Conservation (phyloP, 1,284 basidiomycete species). For the Veloporphyrellus conicus region DNA sequence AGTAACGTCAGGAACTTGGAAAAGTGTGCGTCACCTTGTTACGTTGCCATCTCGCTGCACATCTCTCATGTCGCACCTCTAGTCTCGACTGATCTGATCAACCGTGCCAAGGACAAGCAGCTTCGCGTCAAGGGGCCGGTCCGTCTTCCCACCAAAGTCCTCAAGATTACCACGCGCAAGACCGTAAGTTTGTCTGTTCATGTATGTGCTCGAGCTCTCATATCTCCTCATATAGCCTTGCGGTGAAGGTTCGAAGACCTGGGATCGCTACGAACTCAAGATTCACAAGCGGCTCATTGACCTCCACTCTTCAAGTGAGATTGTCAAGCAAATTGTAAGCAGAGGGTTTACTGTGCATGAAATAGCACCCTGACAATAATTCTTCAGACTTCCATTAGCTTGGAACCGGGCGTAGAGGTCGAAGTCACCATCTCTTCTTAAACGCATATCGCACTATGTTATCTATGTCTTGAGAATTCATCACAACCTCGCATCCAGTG, state of each 20-base stretch:
- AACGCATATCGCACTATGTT: conserved; percentile 2
- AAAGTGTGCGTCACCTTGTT: conserved; percentile 67
- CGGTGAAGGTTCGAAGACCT: conserved; percentile 99
- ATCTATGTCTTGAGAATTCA: background rate
- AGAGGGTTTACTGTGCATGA: background rate
- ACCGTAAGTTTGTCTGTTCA: conserved; percentile 57
- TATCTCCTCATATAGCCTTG: conserved; percentile 63
- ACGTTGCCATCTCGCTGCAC: background rate
- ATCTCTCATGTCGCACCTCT: background rate
- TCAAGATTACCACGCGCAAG: conserved; percentile 98
- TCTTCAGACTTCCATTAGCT: conserved; percentile 88
- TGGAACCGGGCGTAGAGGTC: conserved; percentile 99
- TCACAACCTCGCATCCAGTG: background rate
- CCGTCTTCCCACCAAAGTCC: conserved; percentile 96
- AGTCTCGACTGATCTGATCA: conserved; percentile 96
- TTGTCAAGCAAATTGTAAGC: conserved; percentile 99
- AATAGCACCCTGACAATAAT: conserved; percentile 4
- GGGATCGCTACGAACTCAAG: conserved; percentile 99
- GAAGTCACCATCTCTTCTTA: conserved; percentile 92
- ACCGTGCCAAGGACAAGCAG: conserved; percentile 99
- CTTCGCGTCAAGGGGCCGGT: conserved; percentile 99
- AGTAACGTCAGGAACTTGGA: conserved; percentile 98
- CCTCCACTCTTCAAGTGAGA: conserved; percentile 96
- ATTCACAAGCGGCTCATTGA: conserved; percentile 99
- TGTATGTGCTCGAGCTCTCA: conserved; percentile 5